A percentile compares a stretch with the other conserved stretches of the same genome.
These are phyloP conservation scores for Trametes cingulata DNA, from an alignment of 768 basidiomycete species.

Conservation along the genomic window DNA sequence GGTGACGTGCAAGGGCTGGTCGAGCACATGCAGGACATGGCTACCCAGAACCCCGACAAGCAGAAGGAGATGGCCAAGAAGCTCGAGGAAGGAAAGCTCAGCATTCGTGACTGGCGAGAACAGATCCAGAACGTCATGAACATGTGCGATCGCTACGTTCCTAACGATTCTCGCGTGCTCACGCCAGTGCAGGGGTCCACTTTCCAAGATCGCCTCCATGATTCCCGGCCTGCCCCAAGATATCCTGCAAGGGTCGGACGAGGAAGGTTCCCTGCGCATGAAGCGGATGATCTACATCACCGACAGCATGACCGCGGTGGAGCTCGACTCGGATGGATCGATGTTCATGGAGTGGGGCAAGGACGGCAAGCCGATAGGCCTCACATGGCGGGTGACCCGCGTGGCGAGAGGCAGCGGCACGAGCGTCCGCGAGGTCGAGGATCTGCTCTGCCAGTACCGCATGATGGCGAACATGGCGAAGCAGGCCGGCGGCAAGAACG, in stretches of 20 bases:
- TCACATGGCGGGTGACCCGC: slow-evolving; percentile 88
- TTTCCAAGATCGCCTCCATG: slow-evolving; percentile 98
- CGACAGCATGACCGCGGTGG: slow-evolving; percentile 92
- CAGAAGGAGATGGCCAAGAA: slow-evolving; percentile 99
- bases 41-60: slow-evolving; percentile 90
- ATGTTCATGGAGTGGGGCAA: slow-evolving; percentile 85
- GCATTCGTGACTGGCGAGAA: slow-evolving; percentile 96
- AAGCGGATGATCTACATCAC: slow-evolving; percentile 99
- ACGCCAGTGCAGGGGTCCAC: slow-evolving; percentile 75
- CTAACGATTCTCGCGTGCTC: background rate
- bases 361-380: slow-evolving; percentile 79
- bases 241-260: slow-evolving; percentile 88
- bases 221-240: slow-evolving; percentile 96
- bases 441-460: slow-evolving; percentile 91
- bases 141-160: slow-evolving; percentile 60
- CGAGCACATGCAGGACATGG: slow-evolving; percentile 98
- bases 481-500: slow-evolving; percentile 96
- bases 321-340: slow-evolving; percentile 93
- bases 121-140: slow-evolving; percentile 98
- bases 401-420: slow-evolving; percentile 95
- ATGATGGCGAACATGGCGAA: slow-evolving; percentile 99
- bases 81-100: slow-evolving; percentile 94
- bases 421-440: slow-evolving; percentile 96
- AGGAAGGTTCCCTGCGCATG: slow-evolving; percentile 87
- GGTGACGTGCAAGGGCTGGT: slow-evolving; percentile 97